phyloP scores from a whole-genome alignment of 73 alveolate species.

The Blepharisma japonicum region DNA sequence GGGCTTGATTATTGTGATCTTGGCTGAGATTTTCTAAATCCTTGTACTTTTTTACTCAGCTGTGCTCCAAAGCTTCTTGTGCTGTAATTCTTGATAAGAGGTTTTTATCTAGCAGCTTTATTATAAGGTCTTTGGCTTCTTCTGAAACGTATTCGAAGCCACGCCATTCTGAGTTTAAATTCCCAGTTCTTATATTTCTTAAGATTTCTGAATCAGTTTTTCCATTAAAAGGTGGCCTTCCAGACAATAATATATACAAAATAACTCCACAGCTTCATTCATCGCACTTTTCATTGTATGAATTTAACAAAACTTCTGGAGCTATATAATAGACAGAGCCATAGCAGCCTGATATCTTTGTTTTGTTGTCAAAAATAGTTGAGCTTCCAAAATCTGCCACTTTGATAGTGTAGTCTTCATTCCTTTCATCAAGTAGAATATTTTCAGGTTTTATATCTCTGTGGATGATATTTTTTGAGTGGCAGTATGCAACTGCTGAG shows the following conservation, averaged over 20 bases:
- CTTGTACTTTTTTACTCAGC: background rate
- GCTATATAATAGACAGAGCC: constrained; percentile 53
- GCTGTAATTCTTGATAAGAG: constrained; percentile 39
- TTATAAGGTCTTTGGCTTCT: constrained; percentile 47
- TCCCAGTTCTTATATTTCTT: constrained; percentile 36
- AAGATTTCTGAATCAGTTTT: constrained; percentile 40
- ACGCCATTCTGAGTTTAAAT: constrained; percentile 31
- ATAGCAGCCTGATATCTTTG: constrained; percentile 34
- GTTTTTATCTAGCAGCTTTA: constrained; percentile 35
- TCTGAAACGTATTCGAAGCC: constrained; percentile 34
- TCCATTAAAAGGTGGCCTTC: constrained; percentile 52
- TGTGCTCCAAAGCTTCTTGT: constrained; percentile 28
- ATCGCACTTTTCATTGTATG: constrained; percentile 63
- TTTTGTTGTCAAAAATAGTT: constrained; percentile 32
- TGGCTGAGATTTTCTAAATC: background rate
- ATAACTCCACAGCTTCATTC: constrained; percentile 62
- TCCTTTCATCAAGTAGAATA: constrained; percentile 70
- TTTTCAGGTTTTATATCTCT: constrained; percentile 95
- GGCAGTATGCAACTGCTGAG: constrained; percentile 81
- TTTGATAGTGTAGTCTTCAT: constrained; percentile 69
- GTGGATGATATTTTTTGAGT: constrained; percentile 84
- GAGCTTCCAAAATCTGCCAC: constrained; percentile 86
- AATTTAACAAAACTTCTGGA: constrained; percentile 55
- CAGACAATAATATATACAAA: constrained; percentile 47
- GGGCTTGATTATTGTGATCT: background rate